These are phyloP conservation scores for Botrytis galanthina DNA, from an alignment of 2,329 filamentous ascomycete species.

Conservation along the genomic window DNA sequence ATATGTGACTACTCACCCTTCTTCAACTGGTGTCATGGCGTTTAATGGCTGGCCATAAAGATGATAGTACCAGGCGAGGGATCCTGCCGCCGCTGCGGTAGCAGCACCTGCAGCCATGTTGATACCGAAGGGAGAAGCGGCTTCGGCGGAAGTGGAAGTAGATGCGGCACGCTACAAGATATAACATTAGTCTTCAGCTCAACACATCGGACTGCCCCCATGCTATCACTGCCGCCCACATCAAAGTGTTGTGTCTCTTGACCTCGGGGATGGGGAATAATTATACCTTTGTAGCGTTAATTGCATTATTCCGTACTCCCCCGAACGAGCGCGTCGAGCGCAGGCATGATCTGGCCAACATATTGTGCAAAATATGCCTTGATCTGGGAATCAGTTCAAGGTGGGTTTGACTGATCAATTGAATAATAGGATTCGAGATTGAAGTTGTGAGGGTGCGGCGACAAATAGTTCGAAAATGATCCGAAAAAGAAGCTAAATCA, in stretches of 20 bases:
- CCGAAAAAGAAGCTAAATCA: constrained; percentile 20
- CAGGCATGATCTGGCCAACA: constrained; percentile 92
- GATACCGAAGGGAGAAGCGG: constrained; percentile 73
- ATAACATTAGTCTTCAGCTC: constrained; percentile 42
- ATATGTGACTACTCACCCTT: constrained; percentile 70
- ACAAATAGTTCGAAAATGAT: constrained; percentile 20
- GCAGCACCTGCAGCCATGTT: constrained; percentile 85
- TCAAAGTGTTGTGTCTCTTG: constrained; percentile 32
- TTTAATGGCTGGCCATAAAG: constrained; percentile 85
- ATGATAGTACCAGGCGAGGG: constrained; percentile 96
- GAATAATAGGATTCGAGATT: constrained; percentile 34
- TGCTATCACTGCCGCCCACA: neutral
- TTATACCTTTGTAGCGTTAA: constrained; percentile 73
- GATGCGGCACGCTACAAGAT: constrained; percentile 58
- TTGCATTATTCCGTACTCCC: constrained; percentile 70
- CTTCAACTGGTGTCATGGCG: constrained; percentile 90
- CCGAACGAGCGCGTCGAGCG: constrained; percentile 84
- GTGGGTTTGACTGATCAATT: constrained; percentile 34
- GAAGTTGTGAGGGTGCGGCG: constrained; percentile 26
- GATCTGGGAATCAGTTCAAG: constrained; percentile 36
- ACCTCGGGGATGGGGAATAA: constrained; percentile 19
- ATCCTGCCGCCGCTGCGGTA: constrained; percentile 81
- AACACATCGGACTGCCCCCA: neutral
- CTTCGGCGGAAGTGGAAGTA: constrained; percentile 64
- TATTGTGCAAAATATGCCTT: constrained; percentile 50